Base-by-base conservation (phyloP, 805 yeast genomes). In the Peterozyma toletana region DNA sequence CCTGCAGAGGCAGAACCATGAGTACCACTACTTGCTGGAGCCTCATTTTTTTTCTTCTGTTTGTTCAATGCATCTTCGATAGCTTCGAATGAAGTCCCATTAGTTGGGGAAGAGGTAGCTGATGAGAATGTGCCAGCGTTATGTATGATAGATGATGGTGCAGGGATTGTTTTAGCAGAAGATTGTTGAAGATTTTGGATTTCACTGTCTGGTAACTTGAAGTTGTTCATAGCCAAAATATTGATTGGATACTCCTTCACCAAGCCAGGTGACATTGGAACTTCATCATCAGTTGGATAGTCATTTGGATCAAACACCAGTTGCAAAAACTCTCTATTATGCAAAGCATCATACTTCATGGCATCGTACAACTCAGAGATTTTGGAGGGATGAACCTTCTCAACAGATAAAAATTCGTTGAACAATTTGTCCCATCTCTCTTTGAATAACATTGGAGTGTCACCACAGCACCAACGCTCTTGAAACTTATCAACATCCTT, bases 341-440 rank as follows among this genome's bases (percentile, higher is more conserved):
- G 99, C 44, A 93, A 71, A 7, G 98, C 99, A 66, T 93, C 99
- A 60, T 86, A 93, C 63, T 93, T 93, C 96, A 93, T 91, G 1
- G 99, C 91, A 64, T 93, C 99, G 59, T 93, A 93, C 46, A 93
- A 73, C 67, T 93, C 99, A 39, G 96, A 85, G 48, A 93, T 91
- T 66, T 91, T 93, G 2, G 96, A 83, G 10, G 99, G 99, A 63
- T 93, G 98, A 2, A 93, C 96, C 63, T 93, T 93, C 52, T 93
- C 99, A 42, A 90, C 93, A 39, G 86, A 78, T 17, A 81, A 79
- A 64, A 93, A 93, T 63, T 93, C 99, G 50, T 80, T 84, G 63
- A 93, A 93, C 40, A 93, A 68, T 59, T 93, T 93, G 55, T 90
- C 97, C 99, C 99, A 93, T 56, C 99, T 75, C 65, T 93, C 99